Base-by-base conservation (phyloP, 2,329 filamentous ascomycete genomes). In the Drechslerella stenobrocha region DNA sequence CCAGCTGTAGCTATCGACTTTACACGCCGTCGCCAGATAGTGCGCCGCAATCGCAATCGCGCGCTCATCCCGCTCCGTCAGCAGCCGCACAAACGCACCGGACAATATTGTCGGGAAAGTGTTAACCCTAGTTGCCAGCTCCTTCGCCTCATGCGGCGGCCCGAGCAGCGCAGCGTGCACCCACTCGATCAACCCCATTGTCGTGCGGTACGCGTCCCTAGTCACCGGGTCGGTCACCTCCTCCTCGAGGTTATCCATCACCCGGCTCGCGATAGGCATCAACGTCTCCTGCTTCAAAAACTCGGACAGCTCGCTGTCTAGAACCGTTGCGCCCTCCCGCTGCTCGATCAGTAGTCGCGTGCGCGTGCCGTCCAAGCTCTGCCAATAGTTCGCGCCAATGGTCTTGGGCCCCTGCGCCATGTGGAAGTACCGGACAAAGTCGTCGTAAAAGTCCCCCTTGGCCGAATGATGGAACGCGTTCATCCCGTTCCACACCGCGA, bases 1-100 rank as follows among this genome's bases (percentile, higher is more conserved):
- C 63, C 63, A 67, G 30, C 63, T 67, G 22, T 67, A 67, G 22
- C 60, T 67, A 35, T 67, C 63, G 23, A 67, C 55, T n/a, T 67
- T 67, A 40, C 63, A 67, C 20, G 63, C 63, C 3, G 63, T 67
- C 5, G 63, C 63, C 50, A 67, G 59, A 42, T 67, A 67, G 45
- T 67, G 63, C 22, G 63, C 63, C 13, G 55, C 63, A 9, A 67
- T 67, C 13, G 63, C 63, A 8, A 67, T 67, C 24, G 63, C 63
- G 8, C 63, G 48, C 26, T 67, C 63, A 18, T 67, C 63, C 35
- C 45, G 45, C 20, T 60, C 26, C 11, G 63, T 55, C 6, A 67
- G 45, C 30, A 67, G 23, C 22, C 18, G 32, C 1, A 67, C 63
- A 22, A 60, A 67, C n/a, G 55, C 63, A 11, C 63, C 63, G 5